Evolutionary conservation across 805 yeast genomes (phyloP), one percentile per base, ranked within the genome.

Genomic region (Debaryomyces maramus): DNA sequence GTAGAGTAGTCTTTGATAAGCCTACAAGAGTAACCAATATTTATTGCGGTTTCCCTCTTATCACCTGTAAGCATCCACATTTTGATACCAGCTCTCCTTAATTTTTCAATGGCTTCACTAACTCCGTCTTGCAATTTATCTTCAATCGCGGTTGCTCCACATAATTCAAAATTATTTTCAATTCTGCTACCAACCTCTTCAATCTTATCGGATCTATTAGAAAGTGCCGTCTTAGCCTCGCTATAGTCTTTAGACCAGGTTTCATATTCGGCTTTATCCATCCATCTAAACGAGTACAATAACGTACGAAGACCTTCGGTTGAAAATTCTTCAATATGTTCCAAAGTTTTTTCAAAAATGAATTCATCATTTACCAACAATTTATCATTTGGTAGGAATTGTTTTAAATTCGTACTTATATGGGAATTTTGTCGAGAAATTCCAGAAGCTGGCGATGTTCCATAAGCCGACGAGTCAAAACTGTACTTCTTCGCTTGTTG

Each of bases 61-160:
- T 93, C 99, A 32, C 99, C 99, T 0, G 99, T 93, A 34, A 93
- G 70, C 97, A 93, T 93, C 99, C 99, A 93, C 72, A 93, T 65
- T 54, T 84, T 88, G 41, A 93, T 88, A 2, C 96, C 96, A 0
- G 99, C 98, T 47, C 95, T 74, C 51, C 96, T 78, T 36, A 93
- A 73, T 55, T 88, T 89, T 43, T 88, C 97, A 47, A 93, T 90
- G 0, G 98, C 79, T 39, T 90, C 96, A 16, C 97, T 85, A 5
- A 93, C 99, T n/a, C 99, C 99, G 17, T 83, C 85, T 64, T 93
- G 99, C 28, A 93, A 72, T 56, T 91, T 93, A 58, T 93, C 99
- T 58, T 93, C 99, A 46, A 93, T 93, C 0, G 98, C 99, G 4
- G 97, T 89, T 3, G 96, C 97, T 4, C 99, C 99, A 6, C 83